Base-by-base conservation (phyloP, 148 eudicot genomes). In the Amaranthus cruentus region DNA sequence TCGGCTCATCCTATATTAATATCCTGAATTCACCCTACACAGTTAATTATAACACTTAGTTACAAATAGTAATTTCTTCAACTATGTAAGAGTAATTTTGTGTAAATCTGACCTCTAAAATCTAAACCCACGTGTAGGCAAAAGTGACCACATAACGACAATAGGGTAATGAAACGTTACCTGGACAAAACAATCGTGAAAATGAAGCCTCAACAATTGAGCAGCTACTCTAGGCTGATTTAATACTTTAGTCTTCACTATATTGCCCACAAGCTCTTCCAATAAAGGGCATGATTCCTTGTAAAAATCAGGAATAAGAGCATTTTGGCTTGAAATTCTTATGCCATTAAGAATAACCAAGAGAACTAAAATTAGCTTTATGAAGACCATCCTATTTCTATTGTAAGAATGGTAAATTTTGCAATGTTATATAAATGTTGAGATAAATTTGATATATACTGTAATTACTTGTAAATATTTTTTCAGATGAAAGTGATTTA, bases 171-270 rank as follows among this genome's bases (percentile, higher is more conserved):
- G 47, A 52, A 12, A 14, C 6, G 21, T 82, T 64, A 87, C 90
- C 94, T 79, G 59, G 55, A 87, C 94, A 78, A 89, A 90, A 55
- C 92, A 90, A 57, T 86, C 92, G 61, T 88, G 90, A 72, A 88
- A 88, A 69, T 90, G 96, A 69, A 90, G 81, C 68, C 91, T 81
- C 12, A 90, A 86, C 64, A 90, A 85, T 4, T 86, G 85, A 38
- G 91, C 90, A 42, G 91, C 95, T 60, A 84, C 80, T 6, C 87
- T 70, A 67, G 91, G 89, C 46, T 88, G 86, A 76, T 68, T 82
- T 1, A 83, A 73, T 48, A 88, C 86, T n/a, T 85, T 83, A 54
- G 73, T 82, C 81, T 79, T 80, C 13, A 90, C 83, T 67, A 79
- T 70, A 72, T 80, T 80, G 73, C 77, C 75, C 75, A 89, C 89